Base-by-base conservation (phyloP, 2,329 filamentous ascomycete genomes). In the Periconia digitata region DNA sequence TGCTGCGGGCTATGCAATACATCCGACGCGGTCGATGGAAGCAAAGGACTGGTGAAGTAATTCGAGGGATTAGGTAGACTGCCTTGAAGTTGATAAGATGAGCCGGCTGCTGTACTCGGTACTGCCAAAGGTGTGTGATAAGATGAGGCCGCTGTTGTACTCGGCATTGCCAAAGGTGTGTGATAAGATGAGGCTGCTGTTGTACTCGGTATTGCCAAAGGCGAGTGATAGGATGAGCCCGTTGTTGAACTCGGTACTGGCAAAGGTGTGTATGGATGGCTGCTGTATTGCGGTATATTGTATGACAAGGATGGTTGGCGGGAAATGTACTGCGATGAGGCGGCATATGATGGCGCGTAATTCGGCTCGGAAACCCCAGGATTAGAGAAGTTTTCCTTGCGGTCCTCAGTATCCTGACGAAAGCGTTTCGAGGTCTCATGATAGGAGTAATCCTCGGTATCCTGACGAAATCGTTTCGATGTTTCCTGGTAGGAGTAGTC, bases 341-440 rank as follows among this genome's bases (percentile, higher is more conserved):
- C n/a, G 10, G n/a, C 37, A 39, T 32, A 22, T 16, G 37, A 8
- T 21, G 37, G n/a, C 6, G 37, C 6, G 44, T 39, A 39, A 20
- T 15, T 12, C n/a, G 27, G 27, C n/a, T 32, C 27, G 5, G 27
- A 32, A 12, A 32, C 27, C n/a, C 27, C 27, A 32, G 27, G 27
- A 32, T 4, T 32, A 32, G n/a, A 18, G 18, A 39, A 20, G 16
- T 6, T 21, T 13, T 50, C 49, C 32, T 50, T 49, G 17, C 46
- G 43, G 23, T 52, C 52, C 17, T 52, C 52, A 2, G 35, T 45
- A 17, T 50, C 46, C 16, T 29, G 6, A 13, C 49, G 52, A 21
- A 45, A 46, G 23, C 52, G 46, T 24, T 55, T 43, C 8, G 44
- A 49, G 15, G 46, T 44, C 6, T 41, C 13, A 13, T 32, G 27